Percentiles rank a stretch among this genome's conserved stretches.
Conservation (phyloP, 345 rosid species). For the Aquilaria malaccensis region DNA sequence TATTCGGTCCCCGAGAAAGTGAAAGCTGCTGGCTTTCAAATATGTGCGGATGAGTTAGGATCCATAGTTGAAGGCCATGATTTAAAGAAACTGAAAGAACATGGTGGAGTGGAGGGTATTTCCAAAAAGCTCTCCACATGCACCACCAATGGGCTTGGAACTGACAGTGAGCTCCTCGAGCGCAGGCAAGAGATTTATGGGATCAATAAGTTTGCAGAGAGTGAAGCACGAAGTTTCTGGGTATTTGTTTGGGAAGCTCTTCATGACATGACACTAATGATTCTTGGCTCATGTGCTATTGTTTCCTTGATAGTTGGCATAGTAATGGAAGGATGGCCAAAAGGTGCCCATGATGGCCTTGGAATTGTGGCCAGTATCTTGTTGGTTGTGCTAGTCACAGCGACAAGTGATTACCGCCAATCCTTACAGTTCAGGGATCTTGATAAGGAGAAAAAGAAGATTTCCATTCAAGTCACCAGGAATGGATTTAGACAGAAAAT, state of each 20-base stretch:
- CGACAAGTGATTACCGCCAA: constrained; percentile 85
- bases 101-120: constrained; percentile 67
- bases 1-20: constrained; percentile 75
- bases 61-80: constrained; percentile 84
- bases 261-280: constrained; percentile 91
- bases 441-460: constrained; percentile 93
- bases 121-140: constrained; percentile 62
- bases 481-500: constrained; percentile 77
- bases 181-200: constrained; percentile 69
- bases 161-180: constrained; percentile 26
- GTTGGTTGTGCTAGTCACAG: constrained; percentile 82
- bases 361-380: constrained; percentile 88
- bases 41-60: constrained; percentile 82
- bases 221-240: constrained; percentile 59
- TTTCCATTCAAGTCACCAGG: constrained; percentile 72
- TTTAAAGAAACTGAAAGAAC: constrained; percentile 62
- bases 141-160: constrained; percentile 42
- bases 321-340: constrained; percentile 93
- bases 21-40: constrained; percentile 72
- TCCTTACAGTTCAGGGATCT: constrained; percentile 78
- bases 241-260: constrained; percentile 93
- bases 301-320: constrained; percentile 87
- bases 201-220: constrained; percentile 78
- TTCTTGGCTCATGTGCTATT: constrained; percentile 80
- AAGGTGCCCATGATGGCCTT: constrained; percentile 90